Base-by-base conservation (phyloP, 768 basidiomycete species). In the Suillus fuscotomentosus region DNA sequence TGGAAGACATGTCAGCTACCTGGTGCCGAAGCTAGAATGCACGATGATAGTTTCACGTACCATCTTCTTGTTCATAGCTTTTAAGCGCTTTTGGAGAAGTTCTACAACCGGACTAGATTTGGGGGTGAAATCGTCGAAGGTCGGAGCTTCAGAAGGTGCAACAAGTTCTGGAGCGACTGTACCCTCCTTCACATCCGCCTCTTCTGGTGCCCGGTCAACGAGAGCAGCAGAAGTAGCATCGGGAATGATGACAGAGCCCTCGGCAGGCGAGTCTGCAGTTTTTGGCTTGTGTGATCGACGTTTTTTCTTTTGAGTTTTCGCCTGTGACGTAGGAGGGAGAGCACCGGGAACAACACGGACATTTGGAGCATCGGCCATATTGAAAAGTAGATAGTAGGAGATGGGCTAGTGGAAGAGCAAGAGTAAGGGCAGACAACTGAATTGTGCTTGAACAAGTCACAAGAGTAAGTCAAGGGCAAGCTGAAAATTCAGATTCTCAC, bases 61-160 rank as follows among this genome's bases (percentile, higher is more conserved):
- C 67, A 95, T 91, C 78, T 95, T 96, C 82, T 95, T 95, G 62
- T 82, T 83, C 24, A 92, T 83, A 45, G 84, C 81, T 67, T 92
- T 91, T 71, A 92, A 76, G 59, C 94, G 84, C 78, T 94, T 95
- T 70, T 82, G 81, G 66, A 96, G 78, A 66, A 96, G 83, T 54
- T 95, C 93, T 60, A 90, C 86, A 63, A 91, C 83, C 9, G 93
- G 88, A 66, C 89, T 91, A 20, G 74, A 77, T 73, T 88, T 91
- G 64, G 80, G 69, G 64, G 70, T 65, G 56, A 72, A 63, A 34
- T 86, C 85, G 65, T 85, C 86, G 5, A 78, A 73, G 11, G 76
- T 70, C 6, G 80, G 73, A 4, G 80, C 75, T 64, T 83, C 80
- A 10, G 78, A 69, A 41, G 77, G 66, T 5, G 78, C 80, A 64